phyloP scores from a whole-genome alignment of 2,329 filamentous ascomycete genomes.

The Monosporascus sp. region DNA sequence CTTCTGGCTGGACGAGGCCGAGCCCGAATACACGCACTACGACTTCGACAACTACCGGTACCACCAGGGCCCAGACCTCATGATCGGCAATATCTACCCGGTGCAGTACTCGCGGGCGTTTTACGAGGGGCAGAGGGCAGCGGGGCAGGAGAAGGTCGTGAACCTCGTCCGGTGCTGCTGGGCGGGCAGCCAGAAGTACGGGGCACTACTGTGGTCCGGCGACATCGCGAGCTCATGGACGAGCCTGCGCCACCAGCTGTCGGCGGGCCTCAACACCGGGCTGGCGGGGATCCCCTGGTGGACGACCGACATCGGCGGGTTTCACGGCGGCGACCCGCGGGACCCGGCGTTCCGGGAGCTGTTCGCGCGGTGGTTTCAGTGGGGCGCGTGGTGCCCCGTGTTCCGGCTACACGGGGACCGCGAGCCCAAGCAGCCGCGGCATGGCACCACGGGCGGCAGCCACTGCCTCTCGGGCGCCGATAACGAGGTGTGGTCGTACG shows the following conservation, averaged over 20 bases:
- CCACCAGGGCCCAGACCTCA: slow-evolving; percentile 45
- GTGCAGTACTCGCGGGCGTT: slow-evolving; percentile 48
- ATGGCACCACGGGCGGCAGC: slow-evolving; percentile 29
- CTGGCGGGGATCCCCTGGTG: slow-evolving; percentile 61
- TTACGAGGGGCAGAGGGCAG: slow-evolving; percentile 45
- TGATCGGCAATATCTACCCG: slow-evolving; percentile 52
- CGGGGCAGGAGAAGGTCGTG: slow-evolving; percentile 46
- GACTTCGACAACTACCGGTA: slow-evolving; percentile 65
- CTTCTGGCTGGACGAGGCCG: slow-evolving; percentile 67
- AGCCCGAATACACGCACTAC: slow-evolving; percentile 60
- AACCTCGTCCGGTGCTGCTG: slow-evolving; percentile 47
- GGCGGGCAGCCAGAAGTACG: slow-evolving; percentile 55
- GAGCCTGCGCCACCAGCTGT: slow-evolving; percentile 53
- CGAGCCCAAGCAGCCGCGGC: slow-evolving; percentile 43
- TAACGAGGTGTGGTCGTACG: slow-evolving; percentile 65
- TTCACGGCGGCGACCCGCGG: slow-evolving; percentile 57
- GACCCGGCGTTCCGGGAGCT: slow-evolving; percentile 55
- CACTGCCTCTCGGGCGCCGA: slow-evolving; percentile 45
- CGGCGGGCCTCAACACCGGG: slow-evolving; percentile 62
- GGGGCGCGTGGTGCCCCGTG: slow-evolving; percentile 62
- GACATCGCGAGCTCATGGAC: slow-evolving; percentile 62
- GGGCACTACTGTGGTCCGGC: slow-evolving; percentile 61
- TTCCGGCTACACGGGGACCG: slow-evolving; percentile 63
- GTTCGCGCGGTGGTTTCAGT: slow-evolving; percentile 65
- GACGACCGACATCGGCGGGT: slow-evolving; percentile 67